A percentile compares a stretch with the other conserved stretches of the same genome.
phyloP scores from a whole-genome alignment of 768 basidiomycete genomes.

The Tricholoma matsutake region DNA sequence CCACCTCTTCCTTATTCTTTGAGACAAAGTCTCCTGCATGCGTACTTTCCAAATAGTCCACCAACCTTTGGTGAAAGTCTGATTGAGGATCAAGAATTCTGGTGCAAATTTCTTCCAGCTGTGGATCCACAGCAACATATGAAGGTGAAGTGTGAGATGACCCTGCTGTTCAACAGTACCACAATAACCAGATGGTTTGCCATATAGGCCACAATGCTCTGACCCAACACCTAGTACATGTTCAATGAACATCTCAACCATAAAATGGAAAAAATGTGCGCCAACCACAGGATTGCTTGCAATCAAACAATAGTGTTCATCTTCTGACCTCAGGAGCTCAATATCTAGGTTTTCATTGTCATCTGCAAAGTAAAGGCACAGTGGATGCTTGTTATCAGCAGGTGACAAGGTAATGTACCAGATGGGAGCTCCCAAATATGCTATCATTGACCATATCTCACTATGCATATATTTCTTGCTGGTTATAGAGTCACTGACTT shows the following conservation, averaged over 20 bases:
- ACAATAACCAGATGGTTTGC: constrained; percentile 1
- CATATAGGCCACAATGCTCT: neutral
- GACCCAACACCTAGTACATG: neutral
- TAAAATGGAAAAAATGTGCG: too few species aligned
- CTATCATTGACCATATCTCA: constrained; percentile 20
- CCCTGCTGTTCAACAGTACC: constrained; percentile 32
- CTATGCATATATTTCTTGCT: constrained; percentile 20
- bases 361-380: constrained; percentile 4
- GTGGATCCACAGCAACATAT: constrained; percentile 34
- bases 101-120: constrained; percentile 26
- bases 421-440: constrained; percentile 23
- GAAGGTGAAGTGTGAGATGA: constrained; percentile 10
- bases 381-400: neutral
- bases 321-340: neutral
- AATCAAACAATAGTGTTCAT: too few species aligned
- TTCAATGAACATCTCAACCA: constrained; percentile 1
- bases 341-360: neutral
- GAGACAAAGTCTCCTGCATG: constrained; percentile 24
- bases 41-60: constrained; percentile 29
- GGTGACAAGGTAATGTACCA: constrained; percentile 35
- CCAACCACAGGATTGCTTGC: too few species aligned
- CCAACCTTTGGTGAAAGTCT: constrained; percentile 22
- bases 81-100: constrained; percentile 13
- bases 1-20: neutral
- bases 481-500: constrained; percentile 22